Base-by-base conservation (phyloP, 2,329 filamentous ascomycete species). In the Arthroderma uncinatum region DNA sequence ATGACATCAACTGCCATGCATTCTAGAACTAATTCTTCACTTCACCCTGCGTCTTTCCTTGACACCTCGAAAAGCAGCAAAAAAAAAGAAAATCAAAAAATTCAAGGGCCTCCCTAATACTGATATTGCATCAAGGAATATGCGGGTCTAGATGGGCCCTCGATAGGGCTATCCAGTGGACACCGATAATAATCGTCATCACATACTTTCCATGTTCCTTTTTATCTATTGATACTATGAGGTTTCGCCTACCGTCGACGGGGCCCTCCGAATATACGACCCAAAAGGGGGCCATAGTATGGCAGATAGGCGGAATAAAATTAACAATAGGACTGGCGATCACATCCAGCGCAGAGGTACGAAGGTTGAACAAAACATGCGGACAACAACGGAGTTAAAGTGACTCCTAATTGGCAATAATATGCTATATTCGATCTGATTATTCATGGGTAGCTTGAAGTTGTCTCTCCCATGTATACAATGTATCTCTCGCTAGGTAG, bases 1-100 rank as follows among this genome's bases (percentile, higher is more conserved):
- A 50, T 50, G 44, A 50, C 44, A 50, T 50, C 44, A 50, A 50
- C 6, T 33, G 44, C 44, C 14, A 50, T n/a, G 44, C 44, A 50
- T 50, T 50, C 44, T 50, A 50, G 44, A 50, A 50, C 44, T 16
- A 10, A 50, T 44, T 44, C 40, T 44, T 23, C 21, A 23, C 40
- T 44, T 23, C 21, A 23, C 21, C 44, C 44, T 50, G 44, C 44
- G 44, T n/a, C 44, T 33, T 50, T 34, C 33, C 28, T 50, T 14
- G 19, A 44, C 21, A n/a, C 5, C 28, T 50, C 28, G 28, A 23
- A 16, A 30, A 30, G 16, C 1, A 50, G 25, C 44, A 30, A 25
- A 30, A n/a, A 30, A n/a, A 50, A 50, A 33, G 25, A 14, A 34
- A 34, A 34, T 34, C 6, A 34, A 34, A 34, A 34, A n/a, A n/a